Base-by-base conservation (phyloP, 108 stramenopile species). In the Pseudonitzschia multiseries region DNA sequence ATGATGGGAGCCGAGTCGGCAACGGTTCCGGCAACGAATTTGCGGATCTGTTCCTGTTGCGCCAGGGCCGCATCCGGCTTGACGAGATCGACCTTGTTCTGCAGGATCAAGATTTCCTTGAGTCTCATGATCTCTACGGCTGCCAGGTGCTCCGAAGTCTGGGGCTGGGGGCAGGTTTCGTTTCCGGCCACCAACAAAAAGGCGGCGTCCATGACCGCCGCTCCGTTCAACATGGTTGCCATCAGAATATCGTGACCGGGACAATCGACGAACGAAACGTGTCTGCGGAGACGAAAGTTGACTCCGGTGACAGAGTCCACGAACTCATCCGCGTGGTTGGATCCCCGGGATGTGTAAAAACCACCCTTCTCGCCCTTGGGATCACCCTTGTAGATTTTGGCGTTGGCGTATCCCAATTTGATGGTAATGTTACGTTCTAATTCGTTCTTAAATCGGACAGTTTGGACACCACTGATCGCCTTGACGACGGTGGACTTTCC, bases 161-260 rank as follows among this genome's bases (percentile, higher is more conserved):
- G 99, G 28, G 99, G 99, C 77, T 99, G 98, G 36, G 99, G 99
- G 83, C 99, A 99, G 26, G 97, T 90, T 85, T 96, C 95, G 74
- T 99, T 99, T 29, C 98, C 99, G 15, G 99, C 99, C n/a, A 99
- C 96, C 26, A 99, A 80, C 32, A 99, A 86, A 44, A 99, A 85
- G 29, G 99, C 99, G 28, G 98, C 99, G 83, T 99, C 99, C 99
- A 99, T 99, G 77, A 99, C 99, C 60, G 99, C 99, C 29, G 99
- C 99, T 65, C 99, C 99, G 92, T 99, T 99, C 65, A 99, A 85
- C 99, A 99, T 99, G 87, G 99, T 99, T 40, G 99, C 99, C 99
- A 99, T 99, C 79, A 99, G 94, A 89, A 99, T 99, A 71, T 99
- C 99, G 86, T 99, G 99, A 31, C 99, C 99, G 18, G 99, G 99